A percentile compares a stretch with the other conserved stretches of the same genome.
Evolutionary conservation across 2,329 filamentous ascomycete species (phyloP).

Genomic region (Aspergillus puulaauensis): DNA sequence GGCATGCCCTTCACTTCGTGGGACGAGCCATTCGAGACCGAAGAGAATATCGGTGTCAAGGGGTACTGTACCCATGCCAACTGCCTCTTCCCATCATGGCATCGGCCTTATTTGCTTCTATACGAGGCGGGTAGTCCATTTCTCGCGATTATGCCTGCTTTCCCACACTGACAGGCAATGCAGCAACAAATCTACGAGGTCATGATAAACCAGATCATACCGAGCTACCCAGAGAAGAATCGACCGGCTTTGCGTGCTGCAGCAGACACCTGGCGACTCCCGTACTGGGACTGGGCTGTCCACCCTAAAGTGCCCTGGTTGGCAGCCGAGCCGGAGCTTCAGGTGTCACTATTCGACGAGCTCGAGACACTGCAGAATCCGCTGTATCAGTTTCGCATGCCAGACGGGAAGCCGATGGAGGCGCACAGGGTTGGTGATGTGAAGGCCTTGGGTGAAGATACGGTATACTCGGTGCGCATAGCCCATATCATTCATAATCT

Average conservation of each 20-base stretch:
- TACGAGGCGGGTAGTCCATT: conserved; percentile 1
- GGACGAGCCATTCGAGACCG: background rate
- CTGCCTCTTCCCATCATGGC: conserved; percentile 7
- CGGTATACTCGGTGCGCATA: background rate
- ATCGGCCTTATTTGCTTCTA: conserved; percentile 7
- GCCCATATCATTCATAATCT: background rate
- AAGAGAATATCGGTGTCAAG: background rate
- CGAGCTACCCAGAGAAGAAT: background rate
- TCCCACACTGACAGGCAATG: background rate
- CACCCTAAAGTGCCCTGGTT: background rate
- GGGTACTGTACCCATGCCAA: conserved; percentile 7
- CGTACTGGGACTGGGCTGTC: conserved; percentile 9
- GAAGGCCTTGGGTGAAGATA: background rate
- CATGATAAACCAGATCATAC: background rate
- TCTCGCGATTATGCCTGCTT: too few species aligned
- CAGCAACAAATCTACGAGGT: background rate
- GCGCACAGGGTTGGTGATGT: background rate
- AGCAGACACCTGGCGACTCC: conserved; percentile 4
- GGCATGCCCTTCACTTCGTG: background rate
- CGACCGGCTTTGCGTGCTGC: background rate
- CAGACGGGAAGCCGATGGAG: background rate
- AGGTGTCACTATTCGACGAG: background rate
- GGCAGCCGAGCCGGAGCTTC: background rate
- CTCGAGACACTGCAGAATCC: background rate
- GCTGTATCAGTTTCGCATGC: background rate